A percentile compares a stretch with the other conserved stretches of the same genome.
These are phyloP conservation scores for Amaranthus tricolor DNA, from an alignment of 179 eudicot species.

Conservation along the genomic window DNA sequence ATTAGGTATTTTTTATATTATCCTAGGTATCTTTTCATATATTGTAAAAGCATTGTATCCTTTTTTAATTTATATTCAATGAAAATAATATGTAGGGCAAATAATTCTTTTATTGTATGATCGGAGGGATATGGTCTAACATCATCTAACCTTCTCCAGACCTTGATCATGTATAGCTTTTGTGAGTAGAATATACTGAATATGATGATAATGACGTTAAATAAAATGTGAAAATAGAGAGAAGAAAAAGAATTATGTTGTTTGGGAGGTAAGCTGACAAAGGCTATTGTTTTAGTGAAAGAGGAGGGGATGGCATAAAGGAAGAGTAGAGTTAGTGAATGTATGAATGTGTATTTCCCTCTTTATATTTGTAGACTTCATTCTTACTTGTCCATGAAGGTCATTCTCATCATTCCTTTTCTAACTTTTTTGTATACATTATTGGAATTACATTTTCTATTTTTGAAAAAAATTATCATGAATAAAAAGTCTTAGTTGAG, in stretches of 20 bases:
- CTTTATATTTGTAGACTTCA: neutral
- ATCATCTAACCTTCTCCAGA: too few species aligned
- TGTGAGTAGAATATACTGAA: conserved; percentile 2
- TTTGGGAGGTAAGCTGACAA: conserved; percentile 14
- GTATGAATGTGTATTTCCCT: neutral
- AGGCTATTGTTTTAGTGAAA: conserved; percentile 29
- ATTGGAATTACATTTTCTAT: too few species aligned
- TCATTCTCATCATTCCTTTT: conserved; percentile 23
- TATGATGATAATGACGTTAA: conserved; percentile 7
- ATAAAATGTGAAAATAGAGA: neutral
- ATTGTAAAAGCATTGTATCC: too few species aligned
- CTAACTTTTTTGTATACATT: neutral
- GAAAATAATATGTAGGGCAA: too few species aligned
- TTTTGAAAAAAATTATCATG: too few species aligned
- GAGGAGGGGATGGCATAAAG: conserved; percentile 33
- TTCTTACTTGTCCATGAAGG: conserved; percentile 28
- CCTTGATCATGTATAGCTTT: too few species aligned
- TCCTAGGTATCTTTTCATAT: too few species aligned
- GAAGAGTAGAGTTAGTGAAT: neutral
- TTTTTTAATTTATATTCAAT: too few species aligned
- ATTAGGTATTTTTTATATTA: too few species aligned
- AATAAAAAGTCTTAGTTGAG: too few species aligned
- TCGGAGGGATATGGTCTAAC: neutral
- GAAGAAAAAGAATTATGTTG: neutral
- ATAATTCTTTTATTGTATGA: neutral